Conservation (phyloP, 345 rosid genomes). For the Populus davidiana region DNA sequence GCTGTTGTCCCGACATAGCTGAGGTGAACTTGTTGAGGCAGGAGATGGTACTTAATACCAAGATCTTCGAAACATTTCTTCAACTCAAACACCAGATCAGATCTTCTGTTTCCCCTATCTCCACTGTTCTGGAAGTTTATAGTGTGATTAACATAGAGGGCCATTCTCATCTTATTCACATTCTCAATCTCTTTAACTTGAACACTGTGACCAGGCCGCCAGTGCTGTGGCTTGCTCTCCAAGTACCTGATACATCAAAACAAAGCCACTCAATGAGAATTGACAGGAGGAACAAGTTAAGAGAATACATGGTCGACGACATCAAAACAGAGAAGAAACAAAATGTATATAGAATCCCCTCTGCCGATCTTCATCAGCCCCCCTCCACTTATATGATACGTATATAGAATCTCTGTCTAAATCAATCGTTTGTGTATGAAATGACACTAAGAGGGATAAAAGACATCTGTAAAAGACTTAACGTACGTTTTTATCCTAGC, state of each 20-base stretch:
- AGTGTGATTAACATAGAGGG: conserved; percentile 54
- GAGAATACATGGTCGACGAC: neutral
- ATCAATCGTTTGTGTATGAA: too few species aligned
- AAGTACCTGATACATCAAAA: conserved; percentile 45
- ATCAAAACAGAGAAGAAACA: neutral
- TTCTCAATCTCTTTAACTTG: conserved; percentile 63
- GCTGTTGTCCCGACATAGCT: conserved; percentile 29
- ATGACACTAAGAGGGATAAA: neutral
- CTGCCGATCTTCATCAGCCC: too few species aligned
- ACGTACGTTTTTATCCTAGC: conserved; percentile 21
- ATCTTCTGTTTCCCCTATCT: conserved; percentile 53
- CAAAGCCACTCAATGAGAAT: neutral
- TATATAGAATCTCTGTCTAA: too few species aligned
- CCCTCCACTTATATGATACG: too few species aligned
- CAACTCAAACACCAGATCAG: conserved; percentile 52
- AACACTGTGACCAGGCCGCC: conserved; percentile 51
- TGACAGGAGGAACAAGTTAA: too few species aligned
- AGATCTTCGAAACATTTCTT: conserved; percentile 61
- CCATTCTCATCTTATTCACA: conserved; percentile 73
- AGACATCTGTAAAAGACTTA: neutral
- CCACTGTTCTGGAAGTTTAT: conserved; percentile 60
- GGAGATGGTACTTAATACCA: conserved; percentile 51
- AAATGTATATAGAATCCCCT: neutral
- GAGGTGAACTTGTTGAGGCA: conserved; percentile 59
- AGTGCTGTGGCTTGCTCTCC: conserved; percentile 63